Evolutionary conservation across 2,329 filamentous ascomycete species (phyloP).

Genomic region (Fusarium sp.): DNA sequence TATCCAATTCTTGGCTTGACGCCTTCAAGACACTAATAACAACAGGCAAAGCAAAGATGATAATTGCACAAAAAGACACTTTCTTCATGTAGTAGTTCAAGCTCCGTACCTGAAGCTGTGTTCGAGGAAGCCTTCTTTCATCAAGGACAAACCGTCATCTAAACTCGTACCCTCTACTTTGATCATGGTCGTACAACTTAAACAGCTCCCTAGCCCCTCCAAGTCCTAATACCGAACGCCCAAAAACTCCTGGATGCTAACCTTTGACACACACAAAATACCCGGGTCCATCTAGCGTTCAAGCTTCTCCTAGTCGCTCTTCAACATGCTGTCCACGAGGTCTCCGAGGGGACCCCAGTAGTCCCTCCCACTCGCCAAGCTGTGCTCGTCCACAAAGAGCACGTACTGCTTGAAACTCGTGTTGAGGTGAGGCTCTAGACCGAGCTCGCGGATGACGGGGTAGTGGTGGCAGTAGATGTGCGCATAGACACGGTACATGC

Average conservation of each 20-base stretch:
- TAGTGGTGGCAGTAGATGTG: slow-evolving; percentile 99
- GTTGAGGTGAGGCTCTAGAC: slow-evolving; percentile 96
- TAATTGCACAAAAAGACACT: background rate
- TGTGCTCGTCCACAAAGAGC: slow-evolving; percentile 97
- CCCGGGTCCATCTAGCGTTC: slow-evolving; percentile 17
- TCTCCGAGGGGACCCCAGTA: slow-evolving; percentile 97
- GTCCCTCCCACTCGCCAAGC: slow-evolving; percentile 90
- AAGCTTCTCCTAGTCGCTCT: slow-evolving; percentile 76
- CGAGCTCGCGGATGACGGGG: slow-evolving; percentile 93
- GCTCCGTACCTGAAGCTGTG: background rate
- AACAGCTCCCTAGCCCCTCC: slow-evolving; percentile 22
- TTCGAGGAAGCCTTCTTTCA: background rate
- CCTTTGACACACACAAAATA: slow-evolving; percentile 1
- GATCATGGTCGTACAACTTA: slow-evolving; percentile 38
- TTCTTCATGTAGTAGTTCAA: background rate
- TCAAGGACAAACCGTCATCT: background rate
- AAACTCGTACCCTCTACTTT: background rate
- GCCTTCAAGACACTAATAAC: background rate
- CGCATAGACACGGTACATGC: slow-evolving; percentile 97
- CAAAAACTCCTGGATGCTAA: slow-evolving; percentile 36
- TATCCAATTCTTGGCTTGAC: background rate
- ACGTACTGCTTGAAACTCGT: slow-evolving; percentile 99
- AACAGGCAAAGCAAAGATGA: background rate
- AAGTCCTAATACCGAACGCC: slow-evolving; percentile 29
- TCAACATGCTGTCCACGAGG: slow-evolving; percentile 96